phyloP scores from a whole-genome alignment of 495 filamentous ascomycete genomes.

The Penicillium tannophilum region DNA sequence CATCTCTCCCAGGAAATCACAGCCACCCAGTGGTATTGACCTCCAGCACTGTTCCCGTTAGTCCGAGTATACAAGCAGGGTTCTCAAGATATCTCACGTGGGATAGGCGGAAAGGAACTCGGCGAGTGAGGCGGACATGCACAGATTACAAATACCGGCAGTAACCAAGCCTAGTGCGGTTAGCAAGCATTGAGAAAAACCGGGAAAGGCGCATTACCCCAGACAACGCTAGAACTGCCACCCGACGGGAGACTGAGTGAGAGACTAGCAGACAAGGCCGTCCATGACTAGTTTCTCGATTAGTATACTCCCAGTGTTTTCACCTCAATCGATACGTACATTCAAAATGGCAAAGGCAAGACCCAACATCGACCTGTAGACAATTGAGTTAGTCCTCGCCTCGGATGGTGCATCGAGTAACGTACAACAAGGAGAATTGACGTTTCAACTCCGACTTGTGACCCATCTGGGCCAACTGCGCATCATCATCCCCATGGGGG shows the following conservation, averaged over 20 bases:
- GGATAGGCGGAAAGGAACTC: constrained; percentile 76
- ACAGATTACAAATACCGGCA: constrained; percentile 71
- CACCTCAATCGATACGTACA: constrained; percentile 25
- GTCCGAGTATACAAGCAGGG: constrained; percentile 3
- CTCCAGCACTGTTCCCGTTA: constrained; percentile 46
- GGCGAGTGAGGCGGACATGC: constrained; percentile 68
- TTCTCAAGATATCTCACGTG: constrained; percentile 45
- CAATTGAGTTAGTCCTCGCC: constrained; percentile 1
- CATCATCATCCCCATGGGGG: constrained; percentile 44
- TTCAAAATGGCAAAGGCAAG: constrained; percentile 58
- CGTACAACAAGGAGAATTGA: constrained; percentile 53
- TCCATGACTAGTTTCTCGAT: constrained; percentile 44
- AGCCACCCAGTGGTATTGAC: constrained; percentile 80
- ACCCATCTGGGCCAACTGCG: constrained; percentile 62
- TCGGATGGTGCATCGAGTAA: constrained; percentile 6
- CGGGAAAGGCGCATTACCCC: constrained; percentile 37
- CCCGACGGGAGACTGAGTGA: constrained; percentile 51
- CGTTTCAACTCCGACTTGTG: constrained; percentile 66
- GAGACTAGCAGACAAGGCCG: constrained; percentile 53
- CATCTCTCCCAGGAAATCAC: constrained; percentile 52
- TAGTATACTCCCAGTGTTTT: not conserved
- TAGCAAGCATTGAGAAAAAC: constrained; percentile 1
- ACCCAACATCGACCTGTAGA: constrained; percentile 50
- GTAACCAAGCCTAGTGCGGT: constrained; percentile 57
- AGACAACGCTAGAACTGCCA: constrained; percentile 50